Evolutionary conservation across 768 basidiomycete genomes (phyloP).

Genomic region (Termitomyces sp.): DNA sequence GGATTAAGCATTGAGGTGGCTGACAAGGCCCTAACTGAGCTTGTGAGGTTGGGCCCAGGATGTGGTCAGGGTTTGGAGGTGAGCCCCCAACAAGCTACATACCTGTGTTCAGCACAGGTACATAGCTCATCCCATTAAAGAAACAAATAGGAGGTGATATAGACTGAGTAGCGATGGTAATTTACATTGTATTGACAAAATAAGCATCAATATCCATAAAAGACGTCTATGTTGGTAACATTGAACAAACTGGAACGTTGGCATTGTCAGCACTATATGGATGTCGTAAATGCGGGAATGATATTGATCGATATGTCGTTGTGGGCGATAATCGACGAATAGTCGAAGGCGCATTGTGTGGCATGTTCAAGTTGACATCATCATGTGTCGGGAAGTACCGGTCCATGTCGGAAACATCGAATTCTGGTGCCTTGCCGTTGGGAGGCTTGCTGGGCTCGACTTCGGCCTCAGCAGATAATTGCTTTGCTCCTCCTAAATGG

Average conservation of each 20-base stretch:
- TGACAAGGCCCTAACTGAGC: too few relatives aligned
- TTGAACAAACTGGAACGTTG: not conserved
- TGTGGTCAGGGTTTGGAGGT: too few relatives aligned
- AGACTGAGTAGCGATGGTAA: not conserved
- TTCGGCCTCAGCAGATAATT: conserved; percentile 1
- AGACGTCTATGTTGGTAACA: not conserved
- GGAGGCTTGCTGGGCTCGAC: not conserved
- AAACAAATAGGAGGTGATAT: not conserved
- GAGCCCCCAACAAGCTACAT: too few relatives aligned
- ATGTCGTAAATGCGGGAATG: conserved; percentile 3
- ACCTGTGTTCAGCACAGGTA: too few relatives aligned
- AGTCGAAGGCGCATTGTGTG: not conserved
- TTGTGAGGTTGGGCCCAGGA: too few relatives aligned
- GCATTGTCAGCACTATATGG: not conserved
- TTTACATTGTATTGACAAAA: conserved; percentile 2
- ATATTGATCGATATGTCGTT: not conserved
- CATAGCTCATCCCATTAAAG: not conserved
- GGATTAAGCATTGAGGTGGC: too few relatives aligned
- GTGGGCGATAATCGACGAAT: not conserved
- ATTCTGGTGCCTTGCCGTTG: conserved; percentile 24
- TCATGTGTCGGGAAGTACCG: conserved; percentile 53
- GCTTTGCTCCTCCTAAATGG: conserved; percentile 42
- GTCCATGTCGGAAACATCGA: conserved; percentile 70
- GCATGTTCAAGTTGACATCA: conserved; percentile 7
- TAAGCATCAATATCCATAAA: too few relatives aligned